These are phyloP conservation scores for Microcyclospora tardicrescens DNA, from an alignment of 2,329 filamentous ascomycete genomes.

Conservation along the genomic window DNA sequence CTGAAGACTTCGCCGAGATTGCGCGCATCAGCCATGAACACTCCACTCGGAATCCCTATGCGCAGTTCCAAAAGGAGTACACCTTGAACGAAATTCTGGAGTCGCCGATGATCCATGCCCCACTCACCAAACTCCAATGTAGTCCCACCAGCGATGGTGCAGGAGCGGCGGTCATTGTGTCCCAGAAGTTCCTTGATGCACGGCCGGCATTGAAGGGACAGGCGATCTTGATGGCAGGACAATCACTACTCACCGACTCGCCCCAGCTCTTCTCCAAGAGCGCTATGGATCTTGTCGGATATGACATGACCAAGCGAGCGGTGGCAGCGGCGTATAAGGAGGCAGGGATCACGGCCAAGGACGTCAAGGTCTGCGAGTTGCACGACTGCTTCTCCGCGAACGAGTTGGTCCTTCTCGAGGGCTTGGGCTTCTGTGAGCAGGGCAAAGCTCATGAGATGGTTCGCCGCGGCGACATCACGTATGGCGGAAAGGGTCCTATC, in stretches of 20 bases:
- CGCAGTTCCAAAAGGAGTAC: slow-evolving; percentile 88
- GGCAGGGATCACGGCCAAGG: slow-evolving; percentile 50
- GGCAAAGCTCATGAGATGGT: slow-evolving; percentile 91
- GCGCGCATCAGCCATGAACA: slow-evolving; percentile 85
- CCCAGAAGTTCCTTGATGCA: slow-evolving; percentile 73
- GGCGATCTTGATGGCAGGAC: slow-evolving; percentile 80
- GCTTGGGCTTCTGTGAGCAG: slow-evolving; percentile 59
- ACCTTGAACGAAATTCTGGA: slow-evolving; percentile 68
- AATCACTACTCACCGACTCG: slow-evolving; percentile 71
- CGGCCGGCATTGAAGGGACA: slow-evolving; percentile 68
- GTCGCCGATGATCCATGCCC: slow-evolving; percentile 65
- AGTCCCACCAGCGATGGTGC: slow-evolving; percentile 90
- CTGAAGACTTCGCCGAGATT: slow-evolving; percentile 87
- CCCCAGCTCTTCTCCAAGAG: slow-evolving; percentile 65
- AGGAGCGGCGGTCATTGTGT: slow-evolving; percentile 78
- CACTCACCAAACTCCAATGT: slow-evolving; percentile 95
- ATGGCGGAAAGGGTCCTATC: slow-evolving; percentile 61
- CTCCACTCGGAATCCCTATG: slow-evolving; percentile 84
- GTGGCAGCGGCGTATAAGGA: slow-evolving; percentile 56
- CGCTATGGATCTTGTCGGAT: slow-evolving; percentile 79
- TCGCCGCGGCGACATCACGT: slow-evolving; percentile 75
- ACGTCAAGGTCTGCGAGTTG: slow-evolving; percentile 76
- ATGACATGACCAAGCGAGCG: slow-evolving; percentile 67
- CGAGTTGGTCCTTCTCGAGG: slow-evolving; percentile 82
- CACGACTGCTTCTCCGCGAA: slow-evolving; percentile 97